phyloP scores from a whole-genome alignment of 2,329 filamentous ascomycete genomes.

The Grosmannia huntii region DNA sequence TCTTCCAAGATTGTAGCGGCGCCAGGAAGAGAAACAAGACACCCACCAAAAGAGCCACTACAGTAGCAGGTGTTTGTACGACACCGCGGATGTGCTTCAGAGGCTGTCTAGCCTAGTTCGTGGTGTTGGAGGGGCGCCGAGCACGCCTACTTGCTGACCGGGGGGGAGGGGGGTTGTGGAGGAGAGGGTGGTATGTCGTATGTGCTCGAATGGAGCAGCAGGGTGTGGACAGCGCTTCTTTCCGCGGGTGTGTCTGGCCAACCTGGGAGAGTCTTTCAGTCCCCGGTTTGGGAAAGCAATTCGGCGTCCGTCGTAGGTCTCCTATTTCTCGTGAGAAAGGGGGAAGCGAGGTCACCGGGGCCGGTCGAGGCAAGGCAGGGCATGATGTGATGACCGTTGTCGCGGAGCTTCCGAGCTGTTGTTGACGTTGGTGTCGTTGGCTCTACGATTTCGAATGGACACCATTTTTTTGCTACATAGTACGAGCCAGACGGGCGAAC shows the following conservation, averaged over 20 bases:
- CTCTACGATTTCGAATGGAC: too few relatives aligned
- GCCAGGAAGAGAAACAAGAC: neutral
- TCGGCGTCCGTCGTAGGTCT: too few relatives aligned
- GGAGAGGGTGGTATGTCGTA: neutral
- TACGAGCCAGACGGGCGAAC: neutral
- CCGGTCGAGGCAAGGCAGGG: too few relatives aligned
- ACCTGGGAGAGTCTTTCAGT: neutral
- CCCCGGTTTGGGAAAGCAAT: too few relatives aligned
- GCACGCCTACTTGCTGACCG: neutral
- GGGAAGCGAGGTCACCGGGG: too few relatives aligned
- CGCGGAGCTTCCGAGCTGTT: too few relatives aligned
- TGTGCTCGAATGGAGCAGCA: neutral
- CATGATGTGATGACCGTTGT: too few relatives aligned
- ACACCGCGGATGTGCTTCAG: neutral
- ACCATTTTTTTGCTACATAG: neutral
- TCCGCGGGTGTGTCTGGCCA: neutral
- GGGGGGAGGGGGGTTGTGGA: neutral
- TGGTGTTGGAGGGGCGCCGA: neutral
- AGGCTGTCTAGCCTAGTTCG: neutral
- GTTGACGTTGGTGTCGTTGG: too few relatives aligned
- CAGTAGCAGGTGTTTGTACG: neutral
- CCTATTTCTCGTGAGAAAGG: too few relatives aligned
- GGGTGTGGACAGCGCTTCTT: neutral
- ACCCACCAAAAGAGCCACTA: neutral
- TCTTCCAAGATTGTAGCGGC: conserved; percentile 15